A percentile compares a stretch with the other conserved stretches of the same genome.
Evolutionary conservation across 495 filamentous ascomycete species (phyloP).

Genomic region (Aspergillus coremiiformis): DNA sequence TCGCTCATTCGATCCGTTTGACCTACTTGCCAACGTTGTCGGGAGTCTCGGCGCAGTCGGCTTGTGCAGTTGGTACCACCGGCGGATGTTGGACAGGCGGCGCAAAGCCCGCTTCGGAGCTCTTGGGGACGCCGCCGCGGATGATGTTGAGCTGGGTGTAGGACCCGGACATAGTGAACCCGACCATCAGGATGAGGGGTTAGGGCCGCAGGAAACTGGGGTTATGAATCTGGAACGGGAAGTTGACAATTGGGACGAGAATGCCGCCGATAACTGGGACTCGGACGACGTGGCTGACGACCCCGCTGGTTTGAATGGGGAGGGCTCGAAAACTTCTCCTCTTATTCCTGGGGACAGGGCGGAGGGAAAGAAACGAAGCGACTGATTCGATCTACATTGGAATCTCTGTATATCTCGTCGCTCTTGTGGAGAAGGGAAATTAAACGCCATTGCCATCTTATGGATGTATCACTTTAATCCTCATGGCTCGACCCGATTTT

Average conservation of each 20-base stretch:
- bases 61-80: slow-evolving; percentile 84
- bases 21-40: slow-evolving; percentile 81
- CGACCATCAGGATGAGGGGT: slow-evolving; percentile 51
- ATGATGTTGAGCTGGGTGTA: slow-evolving; percentile 51
- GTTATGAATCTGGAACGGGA: slow-evolving; percentile 57
- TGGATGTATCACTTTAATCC: neutral
- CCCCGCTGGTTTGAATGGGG: slow-evolving; percentile 1
- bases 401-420: neutral
- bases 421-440: neutral
- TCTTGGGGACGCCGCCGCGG: slow-evolving; percentile 46
- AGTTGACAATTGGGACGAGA: slow-evolving; percentile 80
- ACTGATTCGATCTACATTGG: slow-evolving; percentile 10
- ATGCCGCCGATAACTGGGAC: slow-evolving; percentile 68
- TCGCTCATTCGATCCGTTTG: slow-evolving; percentile 73
- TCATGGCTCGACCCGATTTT: neutral
- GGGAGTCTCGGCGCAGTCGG: slow-evolving; percentile 65
- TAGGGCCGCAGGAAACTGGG: slow-evolving; percentile 51
- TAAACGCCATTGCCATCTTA: neutral
- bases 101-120: slow-evolving; percentile 65
- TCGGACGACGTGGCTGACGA: slow-evolving; percentile 42
- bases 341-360: neutral
- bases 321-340: slow-evolving; percentile 4
- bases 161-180: slow-evolving; percentile 46
- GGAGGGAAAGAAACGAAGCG: slow-evolving; percentile 18
- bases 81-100: slow-evolving; percentile 87